Conservation (phyloP, 257 asterid genomes). For the Jacaranda copaia region DNA sequence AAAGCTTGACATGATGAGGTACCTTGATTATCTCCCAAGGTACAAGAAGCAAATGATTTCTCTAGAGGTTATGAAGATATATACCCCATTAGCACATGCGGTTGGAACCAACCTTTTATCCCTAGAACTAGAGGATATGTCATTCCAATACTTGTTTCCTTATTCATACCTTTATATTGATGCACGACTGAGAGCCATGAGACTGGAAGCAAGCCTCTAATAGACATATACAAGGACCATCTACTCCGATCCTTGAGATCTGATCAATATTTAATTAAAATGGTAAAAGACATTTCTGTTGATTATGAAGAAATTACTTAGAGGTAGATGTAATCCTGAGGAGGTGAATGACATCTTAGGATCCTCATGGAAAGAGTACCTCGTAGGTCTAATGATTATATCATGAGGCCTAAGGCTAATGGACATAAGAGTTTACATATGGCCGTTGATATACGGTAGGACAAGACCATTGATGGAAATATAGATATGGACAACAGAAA, state of each 20-base stretch:
- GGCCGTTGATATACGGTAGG: constrained; percentile 74
- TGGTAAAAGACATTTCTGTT: constrained; percentile 59
- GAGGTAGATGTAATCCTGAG: constrained; percentile 90
- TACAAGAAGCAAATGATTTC: constrained; percentile 79
- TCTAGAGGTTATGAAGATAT: constrained; percentile 83
- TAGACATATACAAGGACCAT: constrained; percentile 70
- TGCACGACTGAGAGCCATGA: constrained; percentile 84
- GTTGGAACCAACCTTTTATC: constrained; percentile 69
- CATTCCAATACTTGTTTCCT: constrained; percentile 86
- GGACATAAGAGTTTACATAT: constrained; percentile 92
- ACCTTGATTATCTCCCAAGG: constrained; percentile 80
- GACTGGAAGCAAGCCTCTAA: constrained; percentile 65
- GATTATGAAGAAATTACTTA: constrained; percentile 92
- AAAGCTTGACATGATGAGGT: constrained; percentile 88
- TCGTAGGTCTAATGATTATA: constrained; percentile 85
- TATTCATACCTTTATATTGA: constrained; percentile 80
- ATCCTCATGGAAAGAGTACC: constrained; percentile 83
- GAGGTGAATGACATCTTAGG: constrained; percentile 89
- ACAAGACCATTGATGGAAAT: constrained; percentile 83
- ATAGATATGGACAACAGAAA: constrained; percentile 85
- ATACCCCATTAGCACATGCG: constrained; percentile 94
- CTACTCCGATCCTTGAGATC: constrained; percentile 67
- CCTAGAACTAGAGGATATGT: constrained; percentile 86
- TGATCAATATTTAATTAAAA: constrained; percentile 54
- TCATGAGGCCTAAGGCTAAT: constrained; percentile 74